Base-by-base conservation (phyloP, 495 filamentous ascomycete genomes). In the Aspergillus ostianus region DNA sequence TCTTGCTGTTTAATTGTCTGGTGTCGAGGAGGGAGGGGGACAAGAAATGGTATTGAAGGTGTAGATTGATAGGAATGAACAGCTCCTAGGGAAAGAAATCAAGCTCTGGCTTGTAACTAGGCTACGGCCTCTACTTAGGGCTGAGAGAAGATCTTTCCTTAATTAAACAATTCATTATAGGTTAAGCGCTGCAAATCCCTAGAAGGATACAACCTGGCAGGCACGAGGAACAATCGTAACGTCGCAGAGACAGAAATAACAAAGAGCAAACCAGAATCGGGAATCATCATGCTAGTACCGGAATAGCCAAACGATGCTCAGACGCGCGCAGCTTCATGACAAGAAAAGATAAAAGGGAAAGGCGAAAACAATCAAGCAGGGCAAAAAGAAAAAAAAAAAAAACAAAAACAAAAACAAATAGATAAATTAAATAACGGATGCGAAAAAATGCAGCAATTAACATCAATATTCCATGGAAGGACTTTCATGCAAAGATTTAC, bases 401-500 rank as follows among this genome's bases (percentile, higher is more conserved):
- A 47, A n/a, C n/a, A 32, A 32, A 2, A 32, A 32, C 2, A 3
- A 10, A 32, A 7, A 2, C 5, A 47, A 47, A 5, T 7, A 47
- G 46, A 47, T 26, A 18, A 4, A 21, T 48, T 1, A 48, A 5
- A 21, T 13, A 21, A 19, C 0, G 47, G 7, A 49, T 26, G 47
- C 6, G 36, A 51, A 26, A 51, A 26, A 29, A 60, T 64, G 23
- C 15, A 29, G 46, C 17, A 45, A 47, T 53, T 36, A 59, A 57
- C 12, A 5, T 23, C 23, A 45, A 45, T 20, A 36, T 29, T 26
- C 23, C 23, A 26, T 26, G 23, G 23, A 26, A 26, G 29, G 58
- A 57, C 47, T 52, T 51, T 41, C 32, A 63, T 61, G 32, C 49
- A 57, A 60, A 17, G 52, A 57, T 51, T 72, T 57, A 77, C 54